Percentiles rank a stretch among this genome's conserved stretches.
These are phyloP conservation scores for Isochrysis galbana DNA, from an alignment of 78 protist genomes.

Conservation along the genomic window DNA sequence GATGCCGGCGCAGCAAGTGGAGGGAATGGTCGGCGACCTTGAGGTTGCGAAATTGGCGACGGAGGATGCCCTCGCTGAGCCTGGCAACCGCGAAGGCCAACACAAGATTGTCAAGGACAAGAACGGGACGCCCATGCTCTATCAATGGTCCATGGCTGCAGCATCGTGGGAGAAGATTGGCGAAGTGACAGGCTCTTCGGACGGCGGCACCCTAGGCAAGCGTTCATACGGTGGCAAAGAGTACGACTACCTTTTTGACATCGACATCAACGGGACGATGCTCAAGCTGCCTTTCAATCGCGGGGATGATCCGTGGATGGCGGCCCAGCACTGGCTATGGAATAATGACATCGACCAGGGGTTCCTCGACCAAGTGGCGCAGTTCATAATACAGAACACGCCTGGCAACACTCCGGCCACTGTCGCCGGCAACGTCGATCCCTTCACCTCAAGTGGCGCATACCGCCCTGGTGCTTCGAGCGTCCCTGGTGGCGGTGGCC, in stretches of 20 bases:
- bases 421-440: background rate
- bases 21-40: slow-evolving; percentile 59
- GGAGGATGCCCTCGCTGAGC: slow-evolving; percentile 25
- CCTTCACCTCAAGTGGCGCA: slow-evolving; percentile 16
- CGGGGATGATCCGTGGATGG: slow-evolving; percentile 66
- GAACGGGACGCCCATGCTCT: background rate
- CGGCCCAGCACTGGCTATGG: slow-evolving; percentile 61
- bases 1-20: background rate
- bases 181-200: slow-evolving; percentile 44
- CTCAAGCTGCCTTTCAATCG: slow-evolving; percentile 66
- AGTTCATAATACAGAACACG: background rate
- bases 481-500: background rate
- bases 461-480: background rate
- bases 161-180: slow-evolving; percentile 71
- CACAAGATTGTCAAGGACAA: slow-evolving; percentile 47
- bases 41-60: slow-evolving; percentile 45
- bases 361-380: background rate
- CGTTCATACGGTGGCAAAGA: slow-evolving; percentile 65
- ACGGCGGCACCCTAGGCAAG: background rate
- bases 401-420: background rate
- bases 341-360: slow-evolving; percentile 43
- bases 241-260: slow-evolving; percentile 80
- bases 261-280: slow-evolving; percentile 56
- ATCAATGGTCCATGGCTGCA: slow-evolving; percentile 42
- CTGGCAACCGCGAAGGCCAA: slow-evolving; percentile 72